These are phyloP conservation scores for Ophiosphaerella herpotricha DNA, from an alignment of 2,329 filamentous ascomycete genomes.

Conservation along the genomic window DNA sequence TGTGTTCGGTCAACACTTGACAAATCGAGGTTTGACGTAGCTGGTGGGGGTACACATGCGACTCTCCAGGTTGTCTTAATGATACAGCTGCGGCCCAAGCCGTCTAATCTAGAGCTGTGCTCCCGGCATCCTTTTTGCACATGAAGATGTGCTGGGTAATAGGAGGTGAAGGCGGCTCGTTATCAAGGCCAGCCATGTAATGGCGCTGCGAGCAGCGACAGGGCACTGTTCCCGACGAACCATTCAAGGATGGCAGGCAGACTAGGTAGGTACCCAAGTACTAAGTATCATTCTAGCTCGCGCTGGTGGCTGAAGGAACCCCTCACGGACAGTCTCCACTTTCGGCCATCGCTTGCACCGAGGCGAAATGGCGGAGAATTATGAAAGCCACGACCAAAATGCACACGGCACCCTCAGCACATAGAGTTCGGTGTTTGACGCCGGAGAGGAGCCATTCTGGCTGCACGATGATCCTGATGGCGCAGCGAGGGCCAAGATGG, in stretches of 20 bases:
- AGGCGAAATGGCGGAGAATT: conserved; percentile 22
- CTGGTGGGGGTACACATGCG: not conserved
- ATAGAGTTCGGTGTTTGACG: conserved; percentile 15
- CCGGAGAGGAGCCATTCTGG: conserved; percentile 3
- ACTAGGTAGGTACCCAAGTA: conserved; percentile 19
- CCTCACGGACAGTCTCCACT: conserved; percentile 28
- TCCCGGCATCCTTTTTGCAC: not conserved
- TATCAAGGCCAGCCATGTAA: conserved; percentile 14
- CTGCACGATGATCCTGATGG: conserved; percentile 19
- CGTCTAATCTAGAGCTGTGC: conserved; percentile 8
- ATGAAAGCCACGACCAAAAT: conserved; percentile 13
- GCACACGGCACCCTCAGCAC: conserved; percentile 1
- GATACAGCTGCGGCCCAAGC: not conserved
- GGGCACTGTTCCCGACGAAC: conserved; percentile 17
- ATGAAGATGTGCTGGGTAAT: not conserved
- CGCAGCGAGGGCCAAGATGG: conserved; percentile 25
- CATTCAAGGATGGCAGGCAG: conserved; percentile 37
- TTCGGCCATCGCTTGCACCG: conserved; percentile 19
- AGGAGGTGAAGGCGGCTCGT: conserved; percentile 17
- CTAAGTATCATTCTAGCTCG: conserved; percentile 25
- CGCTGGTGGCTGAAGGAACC: conserved; percentile 20
- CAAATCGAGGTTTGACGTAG: no score
- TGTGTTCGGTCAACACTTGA: no score
- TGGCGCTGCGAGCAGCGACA: conserved; percentile 18
- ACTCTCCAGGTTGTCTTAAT: not conserved